phyloP scores from a whole-genome alignment of 139 green algal genomes.

The Monoraphidium neglectum region DNA sequence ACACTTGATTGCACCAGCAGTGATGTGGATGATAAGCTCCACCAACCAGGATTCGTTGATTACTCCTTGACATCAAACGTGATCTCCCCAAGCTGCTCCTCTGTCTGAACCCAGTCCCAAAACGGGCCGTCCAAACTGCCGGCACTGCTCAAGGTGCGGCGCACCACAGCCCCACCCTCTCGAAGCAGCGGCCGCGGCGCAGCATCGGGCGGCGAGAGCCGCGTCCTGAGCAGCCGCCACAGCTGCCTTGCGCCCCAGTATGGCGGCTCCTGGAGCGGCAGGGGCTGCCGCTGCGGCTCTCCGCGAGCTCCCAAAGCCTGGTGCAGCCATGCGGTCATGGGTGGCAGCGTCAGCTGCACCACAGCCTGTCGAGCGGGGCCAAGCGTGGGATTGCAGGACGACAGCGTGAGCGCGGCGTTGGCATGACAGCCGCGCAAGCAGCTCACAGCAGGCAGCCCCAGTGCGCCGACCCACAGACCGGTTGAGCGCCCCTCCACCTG shows the following conservation, averaged over 20 bases:
- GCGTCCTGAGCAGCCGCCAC: no score
- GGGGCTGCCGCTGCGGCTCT: no score
- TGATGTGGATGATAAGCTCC: no score
- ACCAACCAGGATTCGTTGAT: no score
- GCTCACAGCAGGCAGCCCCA: background rate
- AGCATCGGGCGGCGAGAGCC: no score
- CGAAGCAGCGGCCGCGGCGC: background rate
- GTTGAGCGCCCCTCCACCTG: no score
- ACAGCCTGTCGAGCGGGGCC: constrained; percentile 1
- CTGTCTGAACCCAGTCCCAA: constrained; percentile 10
- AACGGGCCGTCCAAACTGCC: background rate
- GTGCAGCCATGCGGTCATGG: constrained; percentile 22
- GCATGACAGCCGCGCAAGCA: background rate
- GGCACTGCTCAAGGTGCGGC: background rate
- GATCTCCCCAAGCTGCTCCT: constrained; percentile 14
- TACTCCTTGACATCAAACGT: constrained; percentile 3
- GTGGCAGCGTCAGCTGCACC: constrained; percentile 6
- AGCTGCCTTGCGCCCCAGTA: background rate
- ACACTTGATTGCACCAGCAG: no score
- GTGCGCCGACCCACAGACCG: no score
- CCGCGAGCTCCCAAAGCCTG: background rate
- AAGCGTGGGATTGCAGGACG: background rate
- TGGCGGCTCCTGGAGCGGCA: no score
- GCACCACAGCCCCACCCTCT: background rate
- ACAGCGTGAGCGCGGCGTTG: background rate